Base-by-base conservation (phyloP, 805 yeast species). In the Myxozyma neglecta region DNA sequence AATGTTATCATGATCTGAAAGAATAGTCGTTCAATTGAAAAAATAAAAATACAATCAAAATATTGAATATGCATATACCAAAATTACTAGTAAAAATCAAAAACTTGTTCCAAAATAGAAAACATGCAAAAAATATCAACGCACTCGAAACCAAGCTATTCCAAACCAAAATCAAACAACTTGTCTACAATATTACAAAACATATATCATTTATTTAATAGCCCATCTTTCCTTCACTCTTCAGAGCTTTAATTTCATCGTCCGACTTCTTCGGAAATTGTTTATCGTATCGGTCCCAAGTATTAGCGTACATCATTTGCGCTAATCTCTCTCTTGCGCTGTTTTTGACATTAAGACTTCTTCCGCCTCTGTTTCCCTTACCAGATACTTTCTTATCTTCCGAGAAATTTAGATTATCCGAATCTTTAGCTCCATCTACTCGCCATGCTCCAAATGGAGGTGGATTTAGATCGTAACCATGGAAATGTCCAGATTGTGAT, bases 371-470 rank as follows among this genome's bases (percentile, higher is more conserved):
- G 20, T 57, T 57, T 5, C 56, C 56, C 18, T 57, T 13, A 6
- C 56, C 59, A 32, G 59, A 18, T 3, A 45, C 14, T 14, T 56
- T 44, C 18, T 51, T 51, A 11, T 14, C 20, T 24, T 51, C 13
- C 39, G n/a, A 36, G 29, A 20, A 39, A 10, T 29, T n/a, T 6
- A 24, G 7, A 42, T 56, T 61, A 53, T 61, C 65, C 1, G 59
- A 53, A 34, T 57, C 65, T 35, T 57, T 57, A 13, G 14, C 18
- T 8, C 61, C 65, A n/a, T 45, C 53, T 13, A 57, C 59, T 13
- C 57, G 47, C 61, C 61, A 61, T 8, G 61, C 56, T 6, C 56
- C 39, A 42, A 61, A 53, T 20, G 59, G 39, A 20, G 61, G 61
- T 13, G 61, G 65, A 14, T 13, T 43, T 9, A 61, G 29, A 29